phyloP scores from a whole-genome alignment of 1,139 yeast genomes.

The Blastobotrys petasosporus region DNA sequence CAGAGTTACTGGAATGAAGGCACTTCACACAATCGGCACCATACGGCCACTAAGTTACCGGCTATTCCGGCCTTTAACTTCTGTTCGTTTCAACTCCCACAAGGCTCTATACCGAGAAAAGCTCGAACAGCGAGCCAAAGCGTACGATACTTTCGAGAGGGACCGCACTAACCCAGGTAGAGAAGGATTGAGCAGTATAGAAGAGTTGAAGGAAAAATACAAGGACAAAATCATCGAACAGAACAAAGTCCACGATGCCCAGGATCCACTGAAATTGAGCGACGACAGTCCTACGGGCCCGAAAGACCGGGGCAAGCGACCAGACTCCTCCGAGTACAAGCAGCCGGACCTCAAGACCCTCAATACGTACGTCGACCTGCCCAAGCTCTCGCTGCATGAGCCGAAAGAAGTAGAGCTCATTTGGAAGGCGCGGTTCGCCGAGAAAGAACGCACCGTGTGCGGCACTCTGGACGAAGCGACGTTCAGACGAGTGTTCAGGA shows the following conservation, averaged over 20 bases:
- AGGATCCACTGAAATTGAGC: conserved; percentile 67
- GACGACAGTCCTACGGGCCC: conserved; percentile 37
- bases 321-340: conserved; percentile 5
- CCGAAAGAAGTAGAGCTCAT: conserved; percentile 65
- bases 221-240: conserved; percentile 55
- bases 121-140: conserved; percentile 31
- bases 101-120: conserved; percentile 36
- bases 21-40: too few relatives aligned
- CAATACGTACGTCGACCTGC: conserved; percentile 62
- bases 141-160: neutral
- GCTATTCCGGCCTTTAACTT: too few relatives aligned
- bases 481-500: conserved; percentile 54
- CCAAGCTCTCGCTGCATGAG: conserved; percentile 50
- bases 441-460: conserved; percentile 53
- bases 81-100: neutral
- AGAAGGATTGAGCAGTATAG: conserved; percentile 45
- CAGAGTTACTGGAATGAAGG: too few relatives aligned
- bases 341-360: conserved; percentile 57
- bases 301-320: conserved; percentile 25
- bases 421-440: conserved; percentile 84
- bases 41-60: too few relatives aligned
- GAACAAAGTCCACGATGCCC: conserved; percentile 50
- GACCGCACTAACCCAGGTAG: conserved; percentile 8
- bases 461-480: conserved; percentile 56
- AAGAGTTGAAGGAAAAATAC: conserved; percentile 57